Conservation (phyloP, 2,329 filamentous ascomycete genomes). For the Aspergillus intermedius region DNA sequence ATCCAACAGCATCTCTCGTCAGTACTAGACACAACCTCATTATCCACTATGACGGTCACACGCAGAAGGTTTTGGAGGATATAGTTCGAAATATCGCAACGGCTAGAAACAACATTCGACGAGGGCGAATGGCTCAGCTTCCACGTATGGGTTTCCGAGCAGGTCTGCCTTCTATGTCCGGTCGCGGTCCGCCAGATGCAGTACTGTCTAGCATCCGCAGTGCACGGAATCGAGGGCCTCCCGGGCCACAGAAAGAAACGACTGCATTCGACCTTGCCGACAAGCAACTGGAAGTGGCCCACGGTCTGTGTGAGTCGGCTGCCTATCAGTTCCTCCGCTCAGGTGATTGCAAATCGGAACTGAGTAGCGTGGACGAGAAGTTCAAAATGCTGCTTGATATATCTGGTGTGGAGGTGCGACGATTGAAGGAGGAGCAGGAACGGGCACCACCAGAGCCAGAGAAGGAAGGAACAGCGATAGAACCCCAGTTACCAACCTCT, state of each 20-base stretch:
- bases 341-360: constrained; percentile 73
- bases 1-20: constrained; percentile 45
- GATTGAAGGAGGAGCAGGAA: constrained; percentile 48
- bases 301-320: constrained; percentile 74
- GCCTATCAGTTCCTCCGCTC: constrained; percentile 86
- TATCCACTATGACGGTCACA: constrained; percentile 86
- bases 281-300: constrained; percentile 70
- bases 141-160: constrained; percentile 20
- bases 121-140: constrained; percentile 60
- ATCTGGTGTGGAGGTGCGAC: constrained; percentile 55
- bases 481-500: neutral
- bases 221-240: constrained; percentile 14
- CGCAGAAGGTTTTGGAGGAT: constrained; percentile 75
- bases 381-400: constrained; percentile 58
- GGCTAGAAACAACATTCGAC: constrained; percentile 76
- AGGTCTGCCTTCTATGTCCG: constrained; percentile 2
- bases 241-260: constrained; percentile 37
- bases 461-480: constrained; percentile 11
- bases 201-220: constrained; percentile 21
- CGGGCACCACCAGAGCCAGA: constrained; percentile 13
- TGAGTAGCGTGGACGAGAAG: constrained; percentile 61
- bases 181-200: constrained; percentile 2
- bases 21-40: constrained; percentile 70
- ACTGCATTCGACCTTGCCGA: constrained; percentile 67
- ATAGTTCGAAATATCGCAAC: constrained; percentile 75